phyloP scores from a whole-genome alignment of 768 basidiomycete species.

The Collybia nuda region DNA sequence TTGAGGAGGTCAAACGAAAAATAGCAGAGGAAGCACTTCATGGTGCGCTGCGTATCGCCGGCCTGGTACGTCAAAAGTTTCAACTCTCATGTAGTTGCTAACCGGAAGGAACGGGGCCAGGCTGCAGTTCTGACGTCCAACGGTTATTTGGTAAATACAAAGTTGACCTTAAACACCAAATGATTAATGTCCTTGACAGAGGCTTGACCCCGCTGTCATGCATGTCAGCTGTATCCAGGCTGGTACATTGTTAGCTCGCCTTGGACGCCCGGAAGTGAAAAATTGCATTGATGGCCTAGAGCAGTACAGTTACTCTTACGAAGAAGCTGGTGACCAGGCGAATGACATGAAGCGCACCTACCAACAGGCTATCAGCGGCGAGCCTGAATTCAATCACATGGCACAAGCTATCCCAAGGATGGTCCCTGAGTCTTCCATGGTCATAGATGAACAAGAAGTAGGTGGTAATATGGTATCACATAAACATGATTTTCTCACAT shows the following conservation, averaged over 20 bases:
- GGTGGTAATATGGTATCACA: conserved; percentile 7
- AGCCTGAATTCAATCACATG: conserved; percentile 50
- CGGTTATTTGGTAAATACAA: conserved; percentile 71
- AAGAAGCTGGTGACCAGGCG: conserved; percentile 80
- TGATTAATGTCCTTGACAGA: conserved; percentile 33
- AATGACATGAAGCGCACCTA: conserved; percentile 60
- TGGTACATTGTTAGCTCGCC: conserved; percentile 75
- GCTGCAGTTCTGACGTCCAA: conserved; percentile 83
- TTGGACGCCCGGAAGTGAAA: conserved; percentile 80
- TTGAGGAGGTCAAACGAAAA: conserved; percentile 66
- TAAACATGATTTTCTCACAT: conserved; percentile 3
- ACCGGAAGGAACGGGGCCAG: conserved; percentile 29
- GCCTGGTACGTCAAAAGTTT: conserved; percentile 55
- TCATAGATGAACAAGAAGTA: conserved; percentile 13
- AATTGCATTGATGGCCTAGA: conserved; percentile 84
- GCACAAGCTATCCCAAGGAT: conserved; percentile 35
- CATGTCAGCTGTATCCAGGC: conserved; percentile 85
- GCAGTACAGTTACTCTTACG: conserved; percentile 88
- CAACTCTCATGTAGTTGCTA: neutral
- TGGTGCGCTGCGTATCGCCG: conserved; percentile 84
- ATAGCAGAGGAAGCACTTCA: conserved; percentile 82
- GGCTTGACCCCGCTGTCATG: conserved; percentile 87
- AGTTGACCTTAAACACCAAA: conserved; percentile 5
- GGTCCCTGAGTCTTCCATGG: conserved; percentile 20
- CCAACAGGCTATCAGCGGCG: conserved; percentile 39